A percentile compares a stretch with the other conserved stretches of the same genome.
Evolutionary conservation across 1,284 basidiomycete genomes (phyloP).

Genomic region (Veloboletus limbatus): DNA sequence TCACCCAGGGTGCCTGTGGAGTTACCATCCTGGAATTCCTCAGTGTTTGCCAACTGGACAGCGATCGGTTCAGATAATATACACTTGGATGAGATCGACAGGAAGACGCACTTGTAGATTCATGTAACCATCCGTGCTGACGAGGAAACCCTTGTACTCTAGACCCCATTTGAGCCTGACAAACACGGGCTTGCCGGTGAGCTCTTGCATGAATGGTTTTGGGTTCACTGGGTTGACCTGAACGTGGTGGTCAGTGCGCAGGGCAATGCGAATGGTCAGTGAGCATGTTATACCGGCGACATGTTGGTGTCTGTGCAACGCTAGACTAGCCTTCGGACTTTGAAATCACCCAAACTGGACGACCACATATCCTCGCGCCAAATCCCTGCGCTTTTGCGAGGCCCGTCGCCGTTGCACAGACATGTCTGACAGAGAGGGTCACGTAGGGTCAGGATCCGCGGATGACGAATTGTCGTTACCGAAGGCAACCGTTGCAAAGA

Average conservation of each 20-base stretch:
- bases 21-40: slow-evolving; percentile 96
- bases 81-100: background rate
- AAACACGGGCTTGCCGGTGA: slow-evolving; percentile 95
- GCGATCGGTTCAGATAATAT: background rate
- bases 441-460: slow-evolving; percentile 51
- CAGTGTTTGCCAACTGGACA: slow-evolving; percentile 80
- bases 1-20: slow-evolving; percentile 96
- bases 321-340: slow-evolving; percentile 48
- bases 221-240: slow-evolving; percentile 95
- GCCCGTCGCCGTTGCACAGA: slow-evolving; percentile 11
- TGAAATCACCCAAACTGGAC: slow-evolving; percentile 34
- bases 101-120: slow-evolving; percentile 84
- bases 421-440: slow-evolving; percentile 88
- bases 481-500: slow-evolving; percentile 96
- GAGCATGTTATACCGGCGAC: slow-evolving; percentile 55
- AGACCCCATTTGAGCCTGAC: slow-evolving; percentile 98
- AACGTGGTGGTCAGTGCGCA: slow-evolving; percentile 12
- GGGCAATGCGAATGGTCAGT: slow-evolving; percentile 34
- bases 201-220: slow-evolving; percentile 97
- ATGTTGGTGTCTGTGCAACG: slow-evolving; percentile 20
- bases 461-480: slow-evolving; percentile 95
- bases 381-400: too few species aligned
- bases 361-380: too few species aligned
- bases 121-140: slow-evolving; percentile 99
- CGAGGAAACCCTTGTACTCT: slow-evolving; percentile 98